phyloP scores from a whole-genome alignment of 1,139 yeast genomes.

The Zygosaccharomyces sapae region DNA sequence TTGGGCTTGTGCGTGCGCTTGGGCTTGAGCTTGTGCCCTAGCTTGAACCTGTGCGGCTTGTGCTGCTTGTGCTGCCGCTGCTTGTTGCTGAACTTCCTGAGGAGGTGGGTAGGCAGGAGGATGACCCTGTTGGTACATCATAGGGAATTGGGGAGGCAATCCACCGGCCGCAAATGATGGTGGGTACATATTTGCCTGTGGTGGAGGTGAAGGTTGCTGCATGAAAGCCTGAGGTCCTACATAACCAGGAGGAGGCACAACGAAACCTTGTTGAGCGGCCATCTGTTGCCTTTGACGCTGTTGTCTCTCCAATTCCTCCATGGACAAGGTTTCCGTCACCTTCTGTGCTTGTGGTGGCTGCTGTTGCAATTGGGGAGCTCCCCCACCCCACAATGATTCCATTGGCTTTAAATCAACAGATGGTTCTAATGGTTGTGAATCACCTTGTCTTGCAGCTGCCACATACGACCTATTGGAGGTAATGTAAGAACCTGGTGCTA shows the following conservation, averaged over 20 bases:
- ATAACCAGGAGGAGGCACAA: conserved; percentile 17
- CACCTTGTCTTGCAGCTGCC: conserved; percentile 43
- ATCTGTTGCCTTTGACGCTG: conserved; percentile 27
- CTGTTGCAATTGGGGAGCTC: conserved; percentile 18
- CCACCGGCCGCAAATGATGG: conserved; percentile 20
- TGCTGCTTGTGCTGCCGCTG: background rate
- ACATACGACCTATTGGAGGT: conserved; percentile 52
- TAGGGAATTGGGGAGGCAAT: conserved; percentile 20
- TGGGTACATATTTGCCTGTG: conserved; percentile 17
- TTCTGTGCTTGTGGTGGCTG: conserved; percentile 20
- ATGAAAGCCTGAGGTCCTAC: conserved; percentile 23
- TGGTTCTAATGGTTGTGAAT: conserved; percentile 20
- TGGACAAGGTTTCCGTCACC: conserved; percentile 28
- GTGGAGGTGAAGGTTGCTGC: conserved; percentile 16
- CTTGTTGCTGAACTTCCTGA: conserved; percentile 13
- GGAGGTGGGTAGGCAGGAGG: conserved; percentile 12
- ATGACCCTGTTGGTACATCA: conserved; percentile 20
- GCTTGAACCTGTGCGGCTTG: no score
- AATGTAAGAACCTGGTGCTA: conserved; percentile 16
- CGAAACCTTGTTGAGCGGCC: conserved; percentile 14
- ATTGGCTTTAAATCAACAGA: conserved; percentile 55
- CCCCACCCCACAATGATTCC: conserved; percentile 58
- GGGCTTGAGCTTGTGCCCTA: no score
- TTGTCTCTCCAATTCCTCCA: conserved; percentile 36
- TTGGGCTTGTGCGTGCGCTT: conserved; percentile 3